Evolutionary conservation across 768 basidiomycete genomes (phyloP).

Genomic region (Lactarius akahatsu): DNA sequence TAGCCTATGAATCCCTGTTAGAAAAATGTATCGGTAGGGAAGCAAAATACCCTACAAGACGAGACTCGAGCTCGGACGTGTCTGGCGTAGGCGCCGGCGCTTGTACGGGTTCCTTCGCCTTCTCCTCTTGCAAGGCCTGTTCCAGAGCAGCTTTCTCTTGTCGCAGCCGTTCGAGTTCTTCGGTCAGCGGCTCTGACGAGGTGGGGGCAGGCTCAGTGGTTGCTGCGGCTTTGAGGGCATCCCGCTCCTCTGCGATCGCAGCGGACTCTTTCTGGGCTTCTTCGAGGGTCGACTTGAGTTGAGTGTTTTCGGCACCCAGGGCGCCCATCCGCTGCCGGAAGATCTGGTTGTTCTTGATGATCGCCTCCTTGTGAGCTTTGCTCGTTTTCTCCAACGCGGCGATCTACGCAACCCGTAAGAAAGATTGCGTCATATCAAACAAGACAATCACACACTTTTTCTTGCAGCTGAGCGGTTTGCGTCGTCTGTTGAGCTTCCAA

Average conservation of each 20-base stretch:
- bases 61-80: constrained; percentile 30
- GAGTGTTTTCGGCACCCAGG: constrained; percentile 20
- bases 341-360: constrained; percentile 25
- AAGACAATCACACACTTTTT: constrained; percentile 28
- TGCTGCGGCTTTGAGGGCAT: constrained; percentile 40
- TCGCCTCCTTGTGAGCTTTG: constrained; percentile 21
- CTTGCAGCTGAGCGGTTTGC: constrained; percentile 14
- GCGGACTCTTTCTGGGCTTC: constrained; percentile 31
- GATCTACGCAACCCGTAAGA: constrained; percentile 26
- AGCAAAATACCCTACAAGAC: constrained; percentile 37
- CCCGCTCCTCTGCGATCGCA: constrained; percentile 31
- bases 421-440: background rate
- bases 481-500: constrained; percentile 23
- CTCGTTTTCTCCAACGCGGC: constrained; percentile 24
- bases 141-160: constrained; percentile 42
- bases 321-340: constrained; percentile 27
- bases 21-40: background rate
- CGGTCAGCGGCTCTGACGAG: constrained; percentile 22
- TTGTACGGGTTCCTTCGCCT: constrained; percentile 29
- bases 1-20: constrained; percentile 40
- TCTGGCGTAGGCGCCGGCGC: constrained; percentile 19
- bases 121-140: constrained; percentile 42
- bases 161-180: constrained; percentile 36
- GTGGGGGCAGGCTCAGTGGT: background rate
- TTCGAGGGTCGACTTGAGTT: constrained; percentile 29